Base-by-base conservation (phyloP, 2,329 filamentous ascomycete genomes). In the Fusarium brachygibbosum region DNA sequence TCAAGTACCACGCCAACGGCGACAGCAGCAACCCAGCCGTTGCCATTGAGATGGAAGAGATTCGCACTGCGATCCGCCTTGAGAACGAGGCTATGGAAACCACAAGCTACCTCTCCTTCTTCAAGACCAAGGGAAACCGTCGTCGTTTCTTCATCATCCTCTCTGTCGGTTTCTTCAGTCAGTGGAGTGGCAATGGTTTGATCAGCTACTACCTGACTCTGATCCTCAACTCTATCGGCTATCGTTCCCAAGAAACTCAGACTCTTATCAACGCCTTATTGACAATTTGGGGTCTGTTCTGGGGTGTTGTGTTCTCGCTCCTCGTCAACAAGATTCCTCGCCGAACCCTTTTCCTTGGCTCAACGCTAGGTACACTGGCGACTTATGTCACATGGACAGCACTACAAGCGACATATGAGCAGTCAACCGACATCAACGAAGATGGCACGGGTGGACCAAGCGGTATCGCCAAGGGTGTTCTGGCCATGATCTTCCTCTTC, bases 401-500 rank as follows among this genome's bases (percentile, higher is more conserved):
- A 1, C 48, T 63, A 0, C 46, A 63, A 3, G 59, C 58, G 1
- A 63, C 58, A 7, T 63, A 63, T 14, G 59, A 63, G 13, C 60
- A 63, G 48, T 63, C 57, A 3, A 62, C 57, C 3, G 40, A 63
- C 1, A 31, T 63, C 11, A 63, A 55, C 2, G 34, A 34, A 1
- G 59, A 63, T 11, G 59, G 59, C 6, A 63, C 59, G 3, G 59
- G 59, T 31, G 59, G 59, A 7, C 59, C 59, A 1, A 31, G 34
- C 4, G 59, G 57, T 7, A 25, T 63, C 1, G 59, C 59, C 13
- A 63, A 63, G 46, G 59, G 59, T 4, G 59, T 63, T 16, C 29
- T 63, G 5, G 59, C 59, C 23, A 63, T 63, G 59, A 63, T 63
- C 5, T 63, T 63, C 29, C 46, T 63, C 10, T 63, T 63, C 4